A percentile compares a stretch with the other conserved stretches of the same genome.
Evolutionary conservation across 371 early-diverging fungal genomes (phyloP).

Genomic region (Amoeboradix gromovi): DNA sequence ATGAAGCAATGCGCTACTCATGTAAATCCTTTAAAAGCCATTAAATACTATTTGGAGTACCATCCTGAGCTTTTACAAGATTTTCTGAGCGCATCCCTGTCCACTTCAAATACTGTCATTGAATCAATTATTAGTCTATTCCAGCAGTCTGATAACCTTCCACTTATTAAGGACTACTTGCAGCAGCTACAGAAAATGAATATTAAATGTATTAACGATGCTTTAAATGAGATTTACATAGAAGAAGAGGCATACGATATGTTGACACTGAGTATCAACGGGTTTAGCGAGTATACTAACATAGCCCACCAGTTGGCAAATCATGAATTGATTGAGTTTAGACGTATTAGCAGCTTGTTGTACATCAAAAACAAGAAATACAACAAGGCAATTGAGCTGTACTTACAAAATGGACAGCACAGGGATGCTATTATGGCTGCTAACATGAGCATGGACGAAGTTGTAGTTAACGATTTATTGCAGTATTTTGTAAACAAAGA

Average conservation of each 20-base stretch:
- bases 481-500: conserved; percentile 69
- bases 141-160: conserved; percentile 76
- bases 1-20: conserved; percentile 31
- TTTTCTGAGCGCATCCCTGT: conserved; percentile 46
- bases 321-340: conserved; percentile 82
- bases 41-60: conserved; percentile 78
- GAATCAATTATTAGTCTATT: conserved; percentile 78
- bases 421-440: conserved; percentile 93
- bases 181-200: conserved; percentile 20
- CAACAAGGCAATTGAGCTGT: conserved; percentile 70
- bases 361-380: conserved; percentile 78
- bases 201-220: conserved; percentile 53
- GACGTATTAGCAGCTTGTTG: conserved; percentile 71
- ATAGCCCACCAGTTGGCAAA: conserved; percentile 58
- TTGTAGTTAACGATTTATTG: conserved; percentile 65
- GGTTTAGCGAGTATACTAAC: conserved; percentile 65
- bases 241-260: conserved; percentile 82
- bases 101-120: conserved; percentile 69
- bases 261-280: conserved; percentile 62
- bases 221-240: conserved; percentile 71
- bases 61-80: conserved; percentile 75
- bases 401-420: conserved; percentile 75
- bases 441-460: conserved; percentile 44
- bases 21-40: conserved; percentile 13
- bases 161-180: conserved; percentile 72